These are phyloP conservation scores for Ramaria sp. DNA, from an alignment of 768 basidiomycete genomes.

Conservation along the genomic window DNA sequence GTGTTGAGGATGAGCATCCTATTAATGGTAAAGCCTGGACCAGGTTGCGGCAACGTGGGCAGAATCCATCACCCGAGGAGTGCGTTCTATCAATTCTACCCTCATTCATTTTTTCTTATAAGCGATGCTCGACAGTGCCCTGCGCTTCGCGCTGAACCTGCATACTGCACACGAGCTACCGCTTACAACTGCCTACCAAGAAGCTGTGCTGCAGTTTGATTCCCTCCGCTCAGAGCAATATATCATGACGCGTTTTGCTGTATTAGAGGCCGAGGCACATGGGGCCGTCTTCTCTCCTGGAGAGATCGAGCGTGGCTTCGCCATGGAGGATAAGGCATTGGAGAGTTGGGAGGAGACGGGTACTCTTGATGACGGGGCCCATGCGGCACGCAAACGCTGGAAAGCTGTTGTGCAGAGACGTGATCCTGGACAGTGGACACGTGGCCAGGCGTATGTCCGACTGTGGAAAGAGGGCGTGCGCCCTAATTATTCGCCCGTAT, in stretches of 20 bases:
- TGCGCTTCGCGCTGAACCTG: conserved; percentile 73
- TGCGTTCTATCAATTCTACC: conserved; percentile 29
- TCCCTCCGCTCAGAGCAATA: conserved; percentile 78
- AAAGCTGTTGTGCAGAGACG: conserved; percentile 38
- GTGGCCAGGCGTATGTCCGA: conserved; percentile 59
- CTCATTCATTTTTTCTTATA: conserved; percentile 6
- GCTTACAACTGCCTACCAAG: conserved; percentile 69
- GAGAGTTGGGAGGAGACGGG: conserved; percentile 47
- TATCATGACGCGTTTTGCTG: conserved; percentile 64
- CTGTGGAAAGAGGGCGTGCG: conserved; percentile 62
- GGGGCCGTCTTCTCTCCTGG: conserved; percentile 49
- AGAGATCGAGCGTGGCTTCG: conserved; percentile 52
- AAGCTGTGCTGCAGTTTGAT: conserved; percentile 77
- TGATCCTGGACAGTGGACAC: conserved; percentile 48
- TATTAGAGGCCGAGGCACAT: conserved; percentile 65
- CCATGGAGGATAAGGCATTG: conserved; percentile 50
- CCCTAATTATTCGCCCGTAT: conserved; percentile 43
- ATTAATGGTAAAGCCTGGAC: conserved; percentile 61
- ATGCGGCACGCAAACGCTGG: conserved; percentile 67
- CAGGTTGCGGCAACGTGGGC: conserved; percentile 66
- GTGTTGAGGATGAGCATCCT: conserved; percentile 43
- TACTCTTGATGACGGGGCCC: conserved; percentile 46
- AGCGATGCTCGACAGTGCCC: conserved; percentile 38
- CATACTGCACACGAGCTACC: conserved; percentile 51
- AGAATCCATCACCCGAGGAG: conserved; percentile 86